phyloP scores from a whole-genome alignment of 495 filamentous ascomycete genomes.

The Clavariopsis aquatica region DNA sequence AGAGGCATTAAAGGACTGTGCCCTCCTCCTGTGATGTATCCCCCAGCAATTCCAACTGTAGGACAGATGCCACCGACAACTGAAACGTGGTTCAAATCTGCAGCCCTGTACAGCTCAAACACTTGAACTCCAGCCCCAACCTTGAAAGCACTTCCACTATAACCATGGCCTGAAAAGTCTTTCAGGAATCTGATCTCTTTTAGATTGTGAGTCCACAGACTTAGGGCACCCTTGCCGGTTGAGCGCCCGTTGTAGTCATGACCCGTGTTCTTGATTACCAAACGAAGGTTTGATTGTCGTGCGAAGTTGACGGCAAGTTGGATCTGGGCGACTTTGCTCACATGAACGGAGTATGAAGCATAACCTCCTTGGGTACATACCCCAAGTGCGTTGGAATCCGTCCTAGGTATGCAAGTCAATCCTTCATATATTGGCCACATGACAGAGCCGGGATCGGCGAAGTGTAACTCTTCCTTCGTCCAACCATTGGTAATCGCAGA shows the following conservation, averaged over 20 bases:
- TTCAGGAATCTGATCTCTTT: slow-evolving; percentile 19
- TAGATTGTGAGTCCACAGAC: slow-evolving; percentile 34
- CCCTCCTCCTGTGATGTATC: slow-evolving; percentile 22
- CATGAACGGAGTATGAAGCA: slow-evolving; percentile 60
- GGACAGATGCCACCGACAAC: slow-evolving; percentile 21
- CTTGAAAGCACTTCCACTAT: slow-evolving; percentile 10
- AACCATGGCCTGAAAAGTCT: slow-evolving; percentile 1
- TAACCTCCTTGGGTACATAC: slow-evolving; percentile 59
- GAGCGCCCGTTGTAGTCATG: slow-evolving; percentile 44
- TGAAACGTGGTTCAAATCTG: not conserved
- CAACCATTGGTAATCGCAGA: not conserved
- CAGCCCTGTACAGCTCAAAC: slow-evolving; percentile 7
- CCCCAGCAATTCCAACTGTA: slow-evolving; percentile 29
- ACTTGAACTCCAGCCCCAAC: slow-evolving; percentile 17
- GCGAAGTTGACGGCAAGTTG: slow-evolving; percentile 68
- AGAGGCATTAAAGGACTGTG: slow-evolving; percentile 14
- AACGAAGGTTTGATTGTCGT: slow-evolving; percentile 56
- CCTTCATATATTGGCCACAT: slow-evolving; percentile 25
- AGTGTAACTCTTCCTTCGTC: not conserved
- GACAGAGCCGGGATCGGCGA: slow-evolving; percentile 13
- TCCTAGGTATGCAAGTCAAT: slow-evolving; percentile 1
- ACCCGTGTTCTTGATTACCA: slow-evolving; percentile 71
- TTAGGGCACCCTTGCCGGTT: slow-evolving; percentile 7
- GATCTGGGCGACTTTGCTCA: slow-evolving; percentile 56
- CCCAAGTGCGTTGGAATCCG: not conserved